A percentile compares a stretch with the other conserved stretches of the same genome.
Evolutionary conservation across 805 yeast genomes (phyloP).

Genomic region (Yarrowia bubula): DNA sequence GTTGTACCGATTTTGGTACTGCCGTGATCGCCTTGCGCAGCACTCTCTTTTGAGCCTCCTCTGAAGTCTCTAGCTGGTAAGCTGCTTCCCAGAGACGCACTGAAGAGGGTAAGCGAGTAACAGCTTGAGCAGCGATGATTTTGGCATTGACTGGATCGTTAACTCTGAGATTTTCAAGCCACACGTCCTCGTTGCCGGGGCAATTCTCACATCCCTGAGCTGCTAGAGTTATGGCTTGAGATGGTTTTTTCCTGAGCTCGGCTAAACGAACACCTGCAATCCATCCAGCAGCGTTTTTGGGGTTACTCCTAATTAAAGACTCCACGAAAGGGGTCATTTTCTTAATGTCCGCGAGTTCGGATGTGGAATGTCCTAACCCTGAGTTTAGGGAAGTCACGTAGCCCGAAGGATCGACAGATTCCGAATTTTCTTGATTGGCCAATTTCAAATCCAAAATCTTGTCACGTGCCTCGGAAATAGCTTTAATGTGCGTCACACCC

Average conservation of each 20-base stretch:
- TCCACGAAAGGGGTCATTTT: slow-evolving; percentile 59
- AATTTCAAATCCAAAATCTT: slow-evolving; percentile 55
- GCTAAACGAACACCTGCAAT: slow-evolving; percentile 82
- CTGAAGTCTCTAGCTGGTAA: slow-evolving; percentile 59
- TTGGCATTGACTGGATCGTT: slow-evolving; percentile 51
- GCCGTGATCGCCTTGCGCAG: slow-evolving; percentile 69
- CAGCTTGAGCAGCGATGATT: slow-evolving; percentile 62
- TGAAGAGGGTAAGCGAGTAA: slow-evolving; percentile 55
- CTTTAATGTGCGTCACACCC: slow-evolving; percentile 47
- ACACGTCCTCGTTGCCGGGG: slow-evolving; percentile 65
- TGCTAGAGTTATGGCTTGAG: slow-evolving; percentile 58
- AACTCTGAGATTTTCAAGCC: slow-evolving; percentile 77
- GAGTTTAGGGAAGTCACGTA: slow-evolving; percentile 46
- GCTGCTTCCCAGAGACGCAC: slow-evolving; percentile 74
- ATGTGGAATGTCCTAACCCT: slow-evolving; percentile 32
- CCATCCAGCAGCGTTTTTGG: slow-evolving; percentile 75
- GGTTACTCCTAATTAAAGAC: slow-evolving; percentile 71
- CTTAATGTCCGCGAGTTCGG: slow-evolving; percentile 54
- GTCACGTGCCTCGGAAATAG: slow-evolving; percentile 63
- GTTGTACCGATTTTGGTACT: slow-evolving; percentile 51
- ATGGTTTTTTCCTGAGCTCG: slow-evolving; percentile 55
- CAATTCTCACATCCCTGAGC: slow-evolving; percentile 72
- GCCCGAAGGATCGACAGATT: slow-evolving; percentile 41
- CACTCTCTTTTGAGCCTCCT: slow-evolving; percentile 51
- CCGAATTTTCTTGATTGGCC: slow-evolving; percentile 41